Percentiles rank a stretch among this genome's conserved stretches.
Conservation (phyloP, 2,329 filamentous ascomycete species). For the Fusarium praegraminearum region DNA sequence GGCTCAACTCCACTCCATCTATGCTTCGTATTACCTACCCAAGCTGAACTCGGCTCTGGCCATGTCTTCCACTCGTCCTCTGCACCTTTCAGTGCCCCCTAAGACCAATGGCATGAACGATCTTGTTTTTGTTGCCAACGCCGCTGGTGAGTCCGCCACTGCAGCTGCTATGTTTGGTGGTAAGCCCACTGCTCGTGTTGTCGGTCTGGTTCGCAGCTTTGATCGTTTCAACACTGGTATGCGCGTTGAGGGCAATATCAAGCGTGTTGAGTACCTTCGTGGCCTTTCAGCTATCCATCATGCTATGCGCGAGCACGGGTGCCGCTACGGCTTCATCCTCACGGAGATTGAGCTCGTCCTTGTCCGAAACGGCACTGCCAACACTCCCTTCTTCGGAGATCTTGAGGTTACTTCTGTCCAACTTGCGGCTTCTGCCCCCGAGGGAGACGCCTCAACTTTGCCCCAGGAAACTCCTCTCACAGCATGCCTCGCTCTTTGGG, state of each 20-base stretch:
- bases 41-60: conserved; percentile 88
- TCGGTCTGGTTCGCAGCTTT: conserved; percentile 90
- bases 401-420: conserved; percentile 78
- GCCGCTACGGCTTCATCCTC: conserved; percentile 95
- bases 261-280: conserved; percentile 89
- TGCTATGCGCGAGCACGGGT: conserved; percentile 92
- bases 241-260: conserved; percentile 85
- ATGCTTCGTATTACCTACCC: conserved; percentile 81
- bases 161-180: conserved; percentile 65
- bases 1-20: conserved; percentile 78
- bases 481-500: conserved; percentile 81
- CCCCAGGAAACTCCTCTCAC: conserved; percentile 67
- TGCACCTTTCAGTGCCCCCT: conserved; percentile 62
- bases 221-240: conserved; percentile 96
- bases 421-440: conserved; percentile 59
- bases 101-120: conserved; percentile 57
- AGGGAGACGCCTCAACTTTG: conserved; percentile 46
- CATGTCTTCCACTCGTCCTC: conserved; percentile 76
- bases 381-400: conserved; percentile 86
- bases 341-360: conserved; percentile 95
- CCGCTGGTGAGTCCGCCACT: conserved; percentile 66
- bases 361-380: conserved; percentile 80
- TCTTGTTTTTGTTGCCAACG: conserved; percentile 74
- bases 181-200: conserved; percentile 69
- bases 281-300: conserved; percentile 88